phyloP scores from a whole-genome alignment of 2,329 filamentous ascomycete species.

The Pseudopithomyces chartarum region DNA sequence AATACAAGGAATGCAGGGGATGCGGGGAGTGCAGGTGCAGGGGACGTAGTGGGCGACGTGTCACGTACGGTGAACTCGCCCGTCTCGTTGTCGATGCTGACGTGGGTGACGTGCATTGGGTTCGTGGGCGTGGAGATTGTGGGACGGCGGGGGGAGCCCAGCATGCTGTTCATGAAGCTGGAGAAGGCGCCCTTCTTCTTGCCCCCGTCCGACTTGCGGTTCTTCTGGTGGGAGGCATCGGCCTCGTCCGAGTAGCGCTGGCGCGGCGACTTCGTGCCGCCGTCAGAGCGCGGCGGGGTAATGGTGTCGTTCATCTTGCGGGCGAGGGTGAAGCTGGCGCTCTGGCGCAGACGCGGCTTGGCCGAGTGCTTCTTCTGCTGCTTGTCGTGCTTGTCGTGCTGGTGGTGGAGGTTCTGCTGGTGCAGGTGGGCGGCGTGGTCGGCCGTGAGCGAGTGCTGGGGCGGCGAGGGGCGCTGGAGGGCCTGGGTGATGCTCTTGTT shows the following conservation, averaged over 20 bases:
- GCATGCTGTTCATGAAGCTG: conserved; percentile 46
- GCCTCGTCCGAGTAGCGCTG: conserved; percentile 48
- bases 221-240: conserved; percentile 30
- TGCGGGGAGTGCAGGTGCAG: neutral
- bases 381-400: conserved; percentile 23
- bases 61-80: conserved; percentile 86
- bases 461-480: conserved; percentile 29
- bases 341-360: conserved; percentile 45
- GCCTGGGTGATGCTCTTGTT: conserved; percentile 43
- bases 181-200: conserved; percentile 50
- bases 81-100: conserved; percentile 94
- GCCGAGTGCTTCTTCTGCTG: conserved; percentile 29
- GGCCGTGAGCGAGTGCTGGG: conserved; percentile 34
- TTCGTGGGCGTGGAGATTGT: conserved; percentile 98
- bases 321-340: conserved; percentile 50
- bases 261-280: conserved; percentile 41
- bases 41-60: conserved; percentile 12
- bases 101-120: conserved; percentile 95
- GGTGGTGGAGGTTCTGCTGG: too few species aligned
- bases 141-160: conserved; percentile 78
- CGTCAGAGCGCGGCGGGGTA: conserved; percentile 39
- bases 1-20: neutral
- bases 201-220: conserved; percentile 40
- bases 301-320: conserved; percentile 49
- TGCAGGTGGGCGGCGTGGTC: conserved; percentile 34